phyloP scores from a whole-genome alignment of 495 filamentous ascomycete species.

The Amphirosellinia nigrospora region DNA sequence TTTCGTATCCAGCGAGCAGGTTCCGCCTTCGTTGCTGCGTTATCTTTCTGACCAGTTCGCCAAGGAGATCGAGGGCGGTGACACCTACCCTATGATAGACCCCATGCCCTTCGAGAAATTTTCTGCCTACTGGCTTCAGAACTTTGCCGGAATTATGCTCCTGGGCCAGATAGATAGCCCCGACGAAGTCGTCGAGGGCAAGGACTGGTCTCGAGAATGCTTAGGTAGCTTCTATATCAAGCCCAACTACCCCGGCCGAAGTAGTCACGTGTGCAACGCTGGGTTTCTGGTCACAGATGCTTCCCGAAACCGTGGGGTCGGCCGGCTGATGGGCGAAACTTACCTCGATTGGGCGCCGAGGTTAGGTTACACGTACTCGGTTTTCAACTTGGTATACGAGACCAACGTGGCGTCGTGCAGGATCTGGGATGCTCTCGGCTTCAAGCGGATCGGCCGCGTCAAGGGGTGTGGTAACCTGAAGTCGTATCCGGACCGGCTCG shows the following conservation, averaged over 20 bases:
- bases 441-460: slow-evolving; percentile 93
- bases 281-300: slow-evolving; percentile 93
- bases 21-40: slow-evolving; percentile 75
- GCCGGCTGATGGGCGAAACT: slow-evolving; percentile 89
- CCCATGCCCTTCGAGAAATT: slow-evolving; percentile 78
- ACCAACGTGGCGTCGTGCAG: slow-evolving; percentile 93
- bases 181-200: slow-evolving; percentile 66
- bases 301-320: slow-evolving; percentile 87
- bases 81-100: slow-evolving; percentile 94
- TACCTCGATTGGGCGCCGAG: slow-evolving; percentile 95
- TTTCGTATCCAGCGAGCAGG: slow-evolving; percentile 73
- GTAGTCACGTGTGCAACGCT: slow-evolving; percentile 95
- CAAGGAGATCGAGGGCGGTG: slow-evolving; percentile 92
- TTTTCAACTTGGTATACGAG: slow-evolving; percentile 98
- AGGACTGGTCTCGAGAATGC: slow-evolving; percentile 84
- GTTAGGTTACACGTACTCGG: slow-evolving; percentile 92
- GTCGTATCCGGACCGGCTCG: slow-evolving; percentile 76
- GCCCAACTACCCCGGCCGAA: slow-evolving; percentile 95
- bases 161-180: slow-evolving; percentile 73
- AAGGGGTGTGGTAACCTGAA: slow-evolving; percentile 86
- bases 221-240: slow-evolving; percentile 96
- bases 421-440: slow-evolving; percentile 97
- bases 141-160: slow-evolving; percentile 93
- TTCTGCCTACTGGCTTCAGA: slow-evolving; percentile 91
- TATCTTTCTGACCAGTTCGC: slow-evolving; percentile 89